phyloP scores from a whole-genome alignment of 2,329 filamentous ascomycete species.

The Colletotrichum sp. region DNA sequence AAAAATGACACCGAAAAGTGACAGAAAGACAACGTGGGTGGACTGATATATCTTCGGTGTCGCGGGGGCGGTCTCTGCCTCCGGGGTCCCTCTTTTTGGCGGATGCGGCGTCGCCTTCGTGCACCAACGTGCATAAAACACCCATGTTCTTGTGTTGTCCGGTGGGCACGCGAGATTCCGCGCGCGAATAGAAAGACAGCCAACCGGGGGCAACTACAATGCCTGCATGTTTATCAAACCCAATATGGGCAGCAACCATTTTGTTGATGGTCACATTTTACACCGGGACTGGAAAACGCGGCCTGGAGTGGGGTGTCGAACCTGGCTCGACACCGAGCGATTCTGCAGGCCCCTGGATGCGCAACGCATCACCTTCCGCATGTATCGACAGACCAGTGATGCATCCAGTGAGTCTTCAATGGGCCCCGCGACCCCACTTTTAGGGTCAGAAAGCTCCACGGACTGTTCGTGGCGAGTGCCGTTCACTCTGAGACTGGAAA shows the following conservation, averaged over 20 bases:
- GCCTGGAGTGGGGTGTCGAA: background rate
- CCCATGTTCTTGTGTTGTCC: background rate
- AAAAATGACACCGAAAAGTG: background rate
- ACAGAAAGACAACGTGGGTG: background rate
- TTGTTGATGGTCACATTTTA: background rate
- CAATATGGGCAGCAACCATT: background rate
- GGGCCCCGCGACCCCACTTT: background rate
- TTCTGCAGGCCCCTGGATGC: background rate
- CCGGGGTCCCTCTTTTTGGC: background rate
- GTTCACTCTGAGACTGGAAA: no score
- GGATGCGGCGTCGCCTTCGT: background rate
- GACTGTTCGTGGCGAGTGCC: no score
- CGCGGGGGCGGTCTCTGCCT: background rate
- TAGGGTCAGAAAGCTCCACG: background rate
- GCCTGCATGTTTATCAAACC: background rate
- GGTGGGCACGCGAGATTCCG: background rate
- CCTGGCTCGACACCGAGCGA: background rate
- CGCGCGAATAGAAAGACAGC: background rate
- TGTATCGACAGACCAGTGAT: background rate
- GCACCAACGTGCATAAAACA: background rate
- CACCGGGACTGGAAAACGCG: background rate
- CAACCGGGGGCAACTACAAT: background rate
- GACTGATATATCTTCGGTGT: background rate
- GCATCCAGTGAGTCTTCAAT: background rate
- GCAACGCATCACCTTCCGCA: background rate